Base-by-base conservation (phyloP, 2,329 filamentous ascomycete species). In the Samsoniella hepiali region DNA sequence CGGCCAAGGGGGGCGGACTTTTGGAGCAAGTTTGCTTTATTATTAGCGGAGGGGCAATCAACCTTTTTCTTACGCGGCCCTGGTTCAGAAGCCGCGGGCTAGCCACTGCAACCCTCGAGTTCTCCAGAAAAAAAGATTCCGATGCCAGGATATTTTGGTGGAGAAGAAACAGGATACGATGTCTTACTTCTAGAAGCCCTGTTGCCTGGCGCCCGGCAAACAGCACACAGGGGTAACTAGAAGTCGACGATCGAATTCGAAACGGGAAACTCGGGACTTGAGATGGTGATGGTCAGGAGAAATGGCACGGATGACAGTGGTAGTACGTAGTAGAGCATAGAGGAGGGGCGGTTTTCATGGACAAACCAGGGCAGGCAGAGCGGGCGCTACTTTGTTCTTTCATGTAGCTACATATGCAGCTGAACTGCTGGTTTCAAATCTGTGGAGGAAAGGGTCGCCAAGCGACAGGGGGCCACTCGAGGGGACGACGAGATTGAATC, bases 361-460 rank as follows among this genome's bases (percentile, higher is more conserved):
- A 22, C 31, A 51, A n/a, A 8, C 22, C 22, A 22, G 22, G 22
- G 22, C 22, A 51, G 31, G 15, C n/a, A 57, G 38, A 57, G 54
- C 57, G 40, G 34, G 13, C 57, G 34, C 45, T 42, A 56, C 17
- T 40, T 22, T 44, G n/a, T 31, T 13, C 9, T 31, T 38, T 51
- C 45, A 51, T 50, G 45, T 27, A 17, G 13, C 15, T 34, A 10
- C 36, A 10, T 17, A 10, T 15, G 38, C 22, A 57, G 27, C 54
- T 44, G 38, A 34, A 22, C 38, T 34, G 40, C 32, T 54, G 31
- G 57, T 59, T 59, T 59, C 57, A 59, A 59, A 51, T 59, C 45
- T 51, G 57, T n/a, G 44, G 57, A 59, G 57, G 22, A 44, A 50
- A 55, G 34, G 51, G 51, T 55, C 51, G 51, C 36, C 51, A 55